Percentiles rank a stretch among this genome's conserved stretches.
Conservation (phyloP, 2,329 filamentous ascomycete species). For the Proliferodiscus dingleyae region DNA sequence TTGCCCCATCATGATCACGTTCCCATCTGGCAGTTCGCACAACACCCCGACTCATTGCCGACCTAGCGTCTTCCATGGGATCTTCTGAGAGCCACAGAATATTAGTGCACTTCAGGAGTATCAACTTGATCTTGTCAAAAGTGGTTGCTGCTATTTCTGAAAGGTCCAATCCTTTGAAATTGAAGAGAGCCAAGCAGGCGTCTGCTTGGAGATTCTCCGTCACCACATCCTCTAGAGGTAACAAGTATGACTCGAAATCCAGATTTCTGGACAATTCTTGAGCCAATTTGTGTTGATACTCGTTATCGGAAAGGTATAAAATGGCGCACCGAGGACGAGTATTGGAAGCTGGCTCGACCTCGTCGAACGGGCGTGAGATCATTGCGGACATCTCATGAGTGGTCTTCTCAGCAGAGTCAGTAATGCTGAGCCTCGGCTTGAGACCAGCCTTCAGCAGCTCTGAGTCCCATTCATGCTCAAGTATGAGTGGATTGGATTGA, state of each 20-base stretch:
- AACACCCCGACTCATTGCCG: conserved; percentile 6
- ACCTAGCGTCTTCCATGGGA: conserved; percentile 23
- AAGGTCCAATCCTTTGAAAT: conserved; percentile 34
- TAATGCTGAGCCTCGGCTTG: conserved; percentile 20
- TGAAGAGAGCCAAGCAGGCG: conserved; percentile 44
- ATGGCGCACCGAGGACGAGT: no score
- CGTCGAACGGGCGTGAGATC: no score
- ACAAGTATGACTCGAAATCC: no score
- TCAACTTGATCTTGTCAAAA: conserved; percentile 38
- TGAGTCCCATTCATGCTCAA: conserved; percentile 22
- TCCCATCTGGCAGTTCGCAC: conserved; percentile 23
- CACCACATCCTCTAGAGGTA: conserved; percentile 25
- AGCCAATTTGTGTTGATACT: no score
- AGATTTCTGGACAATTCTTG: no score
- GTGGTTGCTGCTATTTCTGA: conserved; percentile 36
- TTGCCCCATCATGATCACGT: conserved; percentile 25
- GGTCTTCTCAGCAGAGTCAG: neutral
- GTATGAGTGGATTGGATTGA: conserved; percentile 11
- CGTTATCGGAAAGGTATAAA: no score
- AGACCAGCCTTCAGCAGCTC: conserved; percentile 22
- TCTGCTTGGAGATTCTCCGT: conserved; percentile 32
- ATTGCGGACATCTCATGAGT: no score
- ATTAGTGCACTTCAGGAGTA: conserved; percentile 35
- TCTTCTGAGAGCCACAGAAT: conserved; percentile 46
- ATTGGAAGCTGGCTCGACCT: no score